Base-by-base conservation (phyloP, 495 filamentous ascomycete species). In the Penicillium verhagenii region DNA sequence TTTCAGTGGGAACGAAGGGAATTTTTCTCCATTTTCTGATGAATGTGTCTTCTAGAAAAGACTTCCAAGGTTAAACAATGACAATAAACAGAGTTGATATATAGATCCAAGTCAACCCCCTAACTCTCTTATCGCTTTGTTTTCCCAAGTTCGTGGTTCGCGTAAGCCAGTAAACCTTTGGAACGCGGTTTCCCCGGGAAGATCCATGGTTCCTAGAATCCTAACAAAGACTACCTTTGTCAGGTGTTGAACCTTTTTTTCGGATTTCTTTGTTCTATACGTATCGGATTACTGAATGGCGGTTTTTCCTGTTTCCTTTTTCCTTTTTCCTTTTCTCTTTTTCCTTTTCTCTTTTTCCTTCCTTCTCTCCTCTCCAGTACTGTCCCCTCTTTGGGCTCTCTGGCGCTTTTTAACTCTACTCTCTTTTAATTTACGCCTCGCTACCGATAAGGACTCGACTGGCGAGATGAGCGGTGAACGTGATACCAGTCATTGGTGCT, bases 401-500 rank as follows among this genome's bases (percentile, higher is more conserved):
- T n/a, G n/a, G n/a, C n/a, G 19, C 31, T 53, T n/a, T 23, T 23
- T 31, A 29, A 29, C 28, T 16, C 13, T 42, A 56, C 19, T 18
- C 29, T 18, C 18, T 18, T 20, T 11, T 23, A 38, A n/a, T 23
- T 21, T 19, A 52, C 16, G 11, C 20, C 23, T 13, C 40, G 45
- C 24, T 25, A 56, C 25, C 21, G 52, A 58, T 57, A 58, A 50
- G 59, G 40, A 44, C 37, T 47, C 38, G 46, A 23, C 29, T 55
- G 52, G 24, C 35, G 18, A 64, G 64, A 67, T 43, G 61, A 67
- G 64, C 64, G 64, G 64, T 67, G 64, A 64, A 64, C 46, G 23
- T 61, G 58, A 59, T 54, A 58, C 59, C 47, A 60, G 55, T 51
- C 54, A 57, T 54, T 40, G 40, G 26, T 45, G 63, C 63, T 57